phyloP scores from a whole-genome alignment of 192 early-diverging fungal species.

The Spizellomyces punctatus region DNA sequence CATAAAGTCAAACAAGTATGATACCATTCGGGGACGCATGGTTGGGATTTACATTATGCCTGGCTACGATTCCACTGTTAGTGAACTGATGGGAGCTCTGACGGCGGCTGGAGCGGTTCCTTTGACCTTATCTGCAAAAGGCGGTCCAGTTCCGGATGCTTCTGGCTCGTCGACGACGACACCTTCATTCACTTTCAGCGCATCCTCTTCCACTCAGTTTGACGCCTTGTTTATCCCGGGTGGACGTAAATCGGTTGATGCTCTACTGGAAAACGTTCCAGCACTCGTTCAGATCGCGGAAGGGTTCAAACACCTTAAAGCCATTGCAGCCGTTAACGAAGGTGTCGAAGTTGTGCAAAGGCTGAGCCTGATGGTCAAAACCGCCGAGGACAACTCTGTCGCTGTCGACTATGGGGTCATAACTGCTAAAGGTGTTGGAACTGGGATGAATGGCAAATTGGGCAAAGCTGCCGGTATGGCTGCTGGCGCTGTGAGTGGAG shows the following conservation, averaged over 20 bases:
- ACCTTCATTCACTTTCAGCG: conserved; percentile 21
- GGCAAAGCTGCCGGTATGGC: conserved; percentile 13
- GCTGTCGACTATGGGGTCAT: conserved; percentile 13
- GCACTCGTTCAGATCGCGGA: conserved; percentile 19
- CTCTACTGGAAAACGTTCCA: conserved; percentile 9
- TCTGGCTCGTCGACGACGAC: conserved; percentile 4
- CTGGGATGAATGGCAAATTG: neutral
- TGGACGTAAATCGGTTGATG: conserved; percentile 19
- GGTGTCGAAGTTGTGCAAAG: conserved; percentile 15
- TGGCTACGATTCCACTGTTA: conserved; percentile 18
- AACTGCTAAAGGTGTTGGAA: conserved; percentile 3
- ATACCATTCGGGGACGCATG: conserved; percentile 20
- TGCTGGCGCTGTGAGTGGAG: conserved; percentile 4
- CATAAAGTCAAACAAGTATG: conserved; percentile 11
- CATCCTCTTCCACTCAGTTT: conserved; percentile 26
- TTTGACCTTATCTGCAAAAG: conserved; percentile 10
- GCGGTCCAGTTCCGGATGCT: conserved; percentile 25
- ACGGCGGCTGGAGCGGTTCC: conserved; percentile 11
- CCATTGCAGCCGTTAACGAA: conserved; percentile 29
- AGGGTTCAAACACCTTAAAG: conserved; percentile 31
- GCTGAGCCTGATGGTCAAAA: neutral
- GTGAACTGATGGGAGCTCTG: conserved; percentile 13
- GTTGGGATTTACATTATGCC: conserved; percentile 29
- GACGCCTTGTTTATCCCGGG: conserved; percentile 30
- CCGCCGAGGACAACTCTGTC: neutral